phyloP scores from a whole-genome alignment of 441 rosid species.

The Jatropha podagrica region DNA sequence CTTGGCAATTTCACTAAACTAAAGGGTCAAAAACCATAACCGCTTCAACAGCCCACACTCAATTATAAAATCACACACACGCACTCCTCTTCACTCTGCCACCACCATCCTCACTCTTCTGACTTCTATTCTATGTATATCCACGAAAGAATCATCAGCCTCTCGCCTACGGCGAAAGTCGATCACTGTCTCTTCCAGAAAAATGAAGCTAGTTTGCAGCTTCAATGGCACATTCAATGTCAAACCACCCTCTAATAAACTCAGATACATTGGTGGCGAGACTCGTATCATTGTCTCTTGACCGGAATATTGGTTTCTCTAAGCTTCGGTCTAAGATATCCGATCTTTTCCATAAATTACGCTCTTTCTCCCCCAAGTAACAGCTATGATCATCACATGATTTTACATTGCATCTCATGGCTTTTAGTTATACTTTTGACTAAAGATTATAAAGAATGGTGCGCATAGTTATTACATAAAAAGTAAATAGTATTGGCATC shows the following conservation, averaged over 20 bases:
- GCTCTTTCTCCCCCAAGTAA: conserved; percentile 28
- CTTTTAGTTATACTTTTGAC: not conserved
- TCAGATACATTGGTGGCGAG: conserved; percentile 38
- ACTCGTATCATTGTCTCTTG: conserved; percentile 34
- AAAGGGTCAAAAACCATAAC: not conserved
- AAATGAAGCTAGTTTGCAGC: conserved; percentile 33
- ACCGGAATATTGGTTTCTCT: conserved; percentile 27
- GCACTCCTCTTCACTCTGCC: too few relatives aligned
- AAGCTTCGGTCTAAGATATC: conserved; percentile 30
- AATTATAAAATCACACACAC: not conserved
- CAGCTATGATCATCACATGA: conserved; percentile 6
- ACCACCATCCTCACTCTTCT: not conserved
- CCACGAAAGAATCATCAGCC: conserved; percentile 29
- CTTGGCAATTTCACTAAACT: not conserved
- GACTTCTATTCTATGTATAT: not conserved
- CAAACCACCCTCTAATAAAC: conserved; percentile 19
- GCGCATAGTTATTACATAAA: not conserved
- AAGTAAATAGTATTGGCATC: not conserved
- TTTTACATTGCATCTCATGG: not conserved
- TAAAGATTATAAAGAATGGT: not conserved
- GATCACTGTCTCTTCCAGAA: conserved; percentile 1
- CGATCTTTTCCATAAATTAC: conserved; percentile 24
- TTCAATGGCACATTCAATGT: conserved; percentile 31
- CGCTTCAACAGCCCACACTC: not conserved
- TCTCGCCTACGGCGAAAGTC: conserved; percentile 27